Evolutionary conservation across 306 rosid genomes (phyloP).

Genomic region (Cicer pinnatifidum): DNA sequence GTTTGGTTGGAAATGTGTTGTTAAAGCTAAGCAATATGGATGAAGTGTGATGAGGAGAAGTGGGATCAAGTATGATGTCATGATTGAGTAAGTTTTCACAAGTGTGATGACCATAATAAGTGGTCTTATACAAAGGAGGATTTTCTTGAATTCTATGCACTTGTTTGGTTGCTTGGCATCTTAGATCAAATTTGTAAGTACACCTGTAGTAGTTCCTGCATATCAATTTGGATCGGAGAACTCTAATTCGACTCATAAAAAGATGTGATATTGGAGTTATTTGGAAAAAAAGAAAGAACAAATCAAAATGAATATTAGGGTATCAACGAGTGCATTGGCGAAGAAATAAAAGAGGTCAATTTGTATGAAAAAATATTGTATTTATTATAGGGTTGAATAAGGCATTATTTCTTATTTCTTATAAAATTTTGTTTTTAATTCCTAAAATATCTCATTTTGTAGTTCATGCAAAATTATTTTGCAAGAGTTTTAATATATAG

Average conservation of each 20-base stretch:
- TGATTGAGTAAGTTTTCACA: conserved; percentile 51
- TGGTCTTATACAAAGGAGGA: conserved; percentile 55
- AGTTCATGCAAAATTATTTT: too few species aligned
- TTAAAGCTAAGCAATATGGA: conserved; percentile 53
- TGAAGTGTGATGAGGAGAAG: conserved; percentile 13
- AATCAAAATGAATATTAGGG: too few species aligned
- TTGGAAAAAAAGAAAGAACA: background rate
- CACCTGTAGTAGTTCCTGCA: conserved; percentile 78
- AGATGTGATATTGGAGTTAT: background rate
- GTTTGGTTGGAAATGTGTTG: conserved; percentile 40
- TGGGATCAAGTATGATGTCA: conserved; percentile 44
- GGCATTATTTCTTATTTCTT: too few species aligned
- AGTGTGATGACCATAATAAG: conserved; percentile 59
- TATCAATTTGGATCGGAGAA: background rate
- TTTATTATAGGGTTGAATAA: too few species aligned
- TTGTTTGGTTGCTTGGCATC: conserved; percentile 64
- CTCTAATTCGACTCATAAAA: background rate
- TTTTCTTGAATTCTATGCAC: conserved; percentile 56
- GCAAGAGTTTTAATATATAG: too few species aligned
- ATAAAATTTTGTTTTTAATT: too few species aligned
- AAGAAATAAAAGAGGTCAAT: too few species aligned
- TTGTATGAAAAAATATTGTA: too few species aligned
- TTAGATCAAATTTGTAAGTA: conserved; percentile 61
- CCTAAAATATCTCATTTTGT: too few species aligned
- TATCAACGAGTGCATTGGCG: too few species aligned